A percentile compares a stretch with the other conserved stretches of the same genome.
phyloP scores from a whole-genome alignment of 2,329 filamentous ascomycete genomes.

The Orbilia ellipsospora region DNA sequence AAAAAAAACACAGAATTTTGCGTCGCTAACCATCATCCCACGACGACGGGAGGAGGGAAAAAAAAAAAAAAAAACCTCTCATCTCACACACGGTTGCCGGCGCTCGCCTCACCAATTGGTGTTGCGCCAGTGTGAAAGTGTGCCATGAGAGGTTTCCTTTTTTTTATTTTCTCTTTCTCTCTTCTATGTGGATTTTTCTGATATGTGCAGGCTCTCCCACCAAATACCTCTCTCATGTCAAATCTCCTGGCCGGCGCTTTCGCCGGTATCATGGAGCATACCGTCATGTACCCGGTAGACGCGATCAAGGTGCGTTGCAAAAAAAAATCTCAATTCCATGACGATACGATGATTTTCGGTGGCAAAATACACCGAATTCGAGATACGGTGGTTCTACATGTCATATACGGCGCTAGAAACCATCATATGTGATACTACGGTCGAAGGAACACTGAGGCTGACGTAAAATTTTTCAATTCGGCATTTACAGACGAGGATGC shows the following conservation, averaged over 20 bases:
- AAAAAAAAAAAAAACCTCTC: conserved; percentile 16
- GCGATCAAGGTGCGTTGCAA: conserved; percentile 81
- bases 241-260: conserved; percentile 98
- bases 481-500: conserved; percentile 85
- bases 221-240: conserved; percentile 71
- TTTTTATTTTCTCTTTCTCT: not conserved
- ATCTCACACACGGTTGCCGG: conserved; percentile 8
- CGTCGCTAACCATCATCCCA: conserved; percentile 13
- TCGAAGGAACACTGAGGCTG: conserved; percentile 11
- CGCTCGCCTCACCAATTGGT: not conserved
- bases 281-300: conserved; percentile 98
- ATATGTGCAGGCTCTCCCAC: conserved; percentile 48
- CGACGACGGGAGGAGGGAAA: not conserved
- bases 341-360: not conserved
- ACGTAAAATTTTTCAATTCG: conserved; percentile 51
- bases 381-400: conserved; percentile 1
- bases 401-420: conserved; percentile 3
- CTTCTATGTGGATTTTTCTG: not conserved
- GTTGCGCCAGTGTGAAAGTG: too few relatives aligned
- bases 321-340: not conserved
- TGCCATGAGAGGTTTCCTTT: not conserved
- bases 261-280: conserved; percentile 96
- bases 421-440: not conserved
- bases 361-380: conserved; percentile 5
- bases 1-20: not conserved